Evolutionary conservation across 2,329 filamentous ascomycete genomes (phyloP), one percentile per base, ranked within the genome.

Genomic region (Phialemoniopsis sp.): DNA sequence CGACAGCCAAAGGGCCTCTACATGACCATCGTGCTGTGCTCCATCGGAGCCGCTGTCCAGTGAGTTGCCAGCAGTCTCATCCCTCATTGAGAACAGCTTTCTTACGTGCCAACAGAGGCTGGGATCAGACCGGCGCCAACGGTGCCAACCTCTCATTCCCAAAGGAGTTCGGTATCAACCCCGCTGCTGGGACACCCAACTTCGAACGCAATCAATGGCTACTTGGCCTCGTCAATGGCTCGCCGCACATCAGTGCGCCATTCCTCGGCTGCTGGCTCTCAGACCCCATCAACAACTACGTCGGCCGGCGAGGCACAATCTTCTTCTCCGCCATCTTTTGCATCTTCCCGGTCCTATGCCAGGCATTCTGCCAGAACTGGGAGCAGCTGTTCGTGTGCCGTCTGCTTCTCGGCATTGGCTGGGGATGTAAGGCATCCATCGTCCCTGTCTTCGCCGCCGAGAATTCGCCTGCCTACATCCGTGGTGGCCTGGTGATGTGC

Each of bases 41-140:
- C 82, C 32, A 76, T 87, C 38, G 82, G 80, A 36, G 82, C 82
- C 13, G 81, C 81, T n/a, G 80, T 85, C 9, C 78, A 82, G 50
- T 26, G 10, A 10, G 21, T 26, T 26, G 10, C 21, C 21, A 26
- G 21, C 21, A 6, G 21, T 26, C 6, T 26, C 10, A 6, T 6
- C 21, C 10, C 21, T 26, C 6, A 26, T 10, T 26, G 6, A 26
- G 21, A 10, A 10, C 21, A 26, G 21, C 21, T 10, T 26, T 26
- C 21, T 26, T 26, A 6, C 21, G 6, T 26, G 21, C 21, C 6
- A 6, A 26, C 10, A 26, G 21, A 26, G 21, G 21, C 10, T 26
- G 21, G 21, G 21, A 26, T 12, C 33, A 63, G 56, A 73, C 60
- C 8, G 67, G 66, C 16, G 64, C 63, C 46, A 72, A 72, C 46